Percentiles rank a stretch among this genome's conserved stretches.
Evolutionary conservation across 129 eudicot genomes (phyloP).

Genomic region (Artemisia annua): DNA sequence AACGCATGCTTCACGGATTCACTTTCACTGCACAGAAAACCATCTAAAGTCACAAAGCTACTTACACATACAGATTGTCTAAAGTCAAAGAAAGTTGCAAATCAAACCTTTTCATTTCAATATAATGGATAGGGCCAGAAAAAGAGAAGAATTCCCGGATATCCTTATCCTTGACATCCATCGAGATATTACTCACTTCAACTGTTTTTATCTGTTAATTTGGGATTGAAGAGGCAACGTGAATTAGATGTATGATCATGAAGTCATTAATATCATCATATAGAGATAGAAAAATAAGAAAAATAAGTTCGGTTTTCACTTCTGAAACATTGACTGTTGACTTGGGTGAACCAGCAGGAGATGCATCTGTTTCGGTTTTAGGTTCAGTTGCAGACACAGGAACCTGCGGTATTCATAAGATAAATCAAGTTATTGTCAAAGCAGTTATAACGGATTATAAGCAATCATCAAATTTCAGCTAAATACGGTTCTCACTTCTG

Average conservation of each 20-base stretch:
- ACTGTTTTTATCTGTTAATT: slow-evolving; percentile 52
- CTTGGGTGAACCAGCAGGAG: slow-evolving; percentile 29
- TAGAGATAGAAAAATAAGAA: slow-evolving; percentile 6
- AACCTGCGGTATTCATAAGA: slow-evolving; percentile 21
- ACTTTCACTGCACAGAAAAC: slow-evolving; percentile 44
- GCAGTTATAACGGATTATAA: no score
- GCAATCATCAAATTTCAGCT: neutral
- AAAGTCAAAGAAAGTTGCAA: neutral
- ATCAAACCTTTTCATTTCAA: slow-evolving; percentile 53
- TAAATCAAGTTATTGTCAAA: neutral
- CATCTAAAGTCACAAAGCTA: slow-evolving; percentile 14
- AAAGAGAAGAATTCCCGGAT: slow-evolving; percentile 60
- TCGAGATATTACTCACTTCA: slow-evolving; percentile 47
- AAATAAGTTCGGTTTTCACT: slow-evolving; percentile 32
- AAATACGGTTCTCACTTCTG: slow-evolving; percentile 45
- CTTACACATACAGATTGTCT: slow-evolving; percentile 1
- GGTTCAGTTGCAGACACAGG: slow-evolving; percentile 28
- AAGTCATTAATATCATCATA: slow-evolving; percentile 1
- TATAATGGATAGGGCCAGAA: slow-evolving; percentile 54
- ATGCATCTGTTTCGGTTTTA: slow-evolving; percentile 30
- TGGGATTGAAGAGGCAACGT: slow-evolving; percentile 12
- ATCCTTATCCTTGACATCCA: slow-evolving; percentile 39
- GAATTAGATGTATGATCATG: neutral
- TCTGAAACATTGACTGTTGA: slow-evolving; percentile 44
- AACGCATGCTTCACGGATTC: slow-evolving; percentile 43